Evolutionary conservation across 108 stramenopile genomes (phyloP), one percentile per base, ranked within the genome.

Genomic region (Nannochloropsis gaditana): DNA sequence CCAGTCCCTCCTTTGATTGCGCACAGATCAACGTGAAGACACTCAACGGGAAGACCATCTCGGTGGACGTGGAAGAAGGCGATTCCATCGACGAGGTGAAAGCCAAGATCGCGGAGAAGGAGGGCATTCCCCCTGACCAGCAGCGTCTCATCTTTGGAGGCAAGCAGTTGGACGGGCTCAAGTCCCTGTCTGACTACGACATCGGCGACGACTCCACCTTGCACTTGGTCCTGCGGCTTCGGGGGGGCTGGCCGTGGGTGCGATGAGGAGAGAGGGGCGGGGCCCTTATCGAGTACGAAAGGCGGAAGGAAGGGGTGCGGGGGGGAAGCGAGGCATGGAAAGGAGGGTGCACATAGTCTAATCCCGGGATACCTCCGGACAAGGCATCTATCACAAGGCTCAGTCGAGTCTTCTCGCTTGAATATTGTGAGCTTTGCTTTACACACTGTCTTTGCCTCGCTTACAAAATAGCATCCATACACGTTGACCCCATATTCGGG

Each of bases 31-130:
- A 95, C 83, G 96, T 96, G 80, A 97, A 95, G 92, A 97, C 96
- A 9, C 90, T 97, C 10, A 95, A 94, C 6, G 96, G 96, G 44
- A 97, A 96, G 90, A 95, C 95, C 17, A 93, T 95, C n/a, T 93
- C 94, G 19, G 93, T 97, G 21, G 96, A 95, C 89, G 94, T 96
- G 21, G 96, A 97, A 86, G 94, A 94, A 87, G 96, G 94, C 19
- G 96, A 97, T 91, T 93, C 94, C 41, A 95, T 97, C 84, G 96
- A 97, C 89, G 94, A 94, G 84, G 94, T 97, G 84, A 97, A 97
- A 92, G 94, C 96, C 8, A 97, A 97, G 85, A 97, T 97, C 87
- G 89, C 94, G 9, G 95, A 97, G 91, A 97, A 95, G 90, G 96
- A 97, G 90, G 96, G 96, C 10, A 95, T 97, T 84, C 96, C 96